Base-by-base conservation (phyloP, 805 yeast species). In the Torulaspora maleeae region DNA sequence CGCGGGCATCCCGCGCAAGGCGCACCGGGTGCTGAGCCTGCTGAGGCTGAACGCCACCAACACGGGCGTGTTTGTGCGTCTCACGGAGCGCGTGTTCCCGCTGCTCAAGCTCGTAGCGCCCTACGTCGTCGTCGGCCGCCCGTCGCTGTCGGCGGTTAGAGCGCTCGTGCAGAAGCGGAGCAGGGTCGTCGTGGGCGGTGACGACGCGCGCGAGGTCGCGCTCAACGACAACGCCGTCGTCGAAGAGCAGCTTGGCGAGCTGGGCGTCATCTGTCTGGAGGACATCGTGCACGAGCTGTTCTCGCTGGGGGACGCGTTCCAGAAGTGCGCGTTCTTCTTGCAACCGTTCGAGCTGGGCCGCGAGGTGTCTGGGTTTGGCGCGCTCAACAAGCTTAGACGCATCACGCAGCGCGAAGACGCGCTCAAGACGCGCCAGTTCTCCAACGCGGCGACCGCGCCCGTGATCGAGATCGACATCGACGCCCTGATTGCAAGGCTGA, bases 91-190 rank as follows among this genome's bases (percentile, higher is more conserved):
- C n/a, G 75, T 82, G 36, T 73, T 69, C 58, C 83, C 86, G 36
- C 72, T 84, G 42, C 69, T 86, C 59, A 82, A 79, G 60, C 67
- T 86, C 50, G 74, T 84, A 44, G 73, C 86, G 16, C 91, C 93
- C 41, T 85, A 83, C 60, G 72, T 84, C 40, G 83, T 83, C 40
- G 72, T 81, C 52, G 95, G 95, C 36, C 71, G 72, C 48, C 95
- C 95, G 47, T 79, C 87, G n/a, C 68, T 84, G 57, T 71, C 77
- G 19, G 80, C 89, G 2, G 78, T 85, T 44, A 80, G 93, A 69
- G 76, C 80, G 49, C 68, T 86, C 47, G 72, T 86, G 57, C 91
- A 83, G 64, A 86, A 85, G 68, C 80, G 93, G 75, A 85, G 87
- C 17, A 76, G 78, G 39, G 75, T 82, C 29, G 59, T 68, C 30